phyloP scores from a whole-genome alignment of 768 basidiomycete genomes.

The Botryobasidium botryosum region DNA sequence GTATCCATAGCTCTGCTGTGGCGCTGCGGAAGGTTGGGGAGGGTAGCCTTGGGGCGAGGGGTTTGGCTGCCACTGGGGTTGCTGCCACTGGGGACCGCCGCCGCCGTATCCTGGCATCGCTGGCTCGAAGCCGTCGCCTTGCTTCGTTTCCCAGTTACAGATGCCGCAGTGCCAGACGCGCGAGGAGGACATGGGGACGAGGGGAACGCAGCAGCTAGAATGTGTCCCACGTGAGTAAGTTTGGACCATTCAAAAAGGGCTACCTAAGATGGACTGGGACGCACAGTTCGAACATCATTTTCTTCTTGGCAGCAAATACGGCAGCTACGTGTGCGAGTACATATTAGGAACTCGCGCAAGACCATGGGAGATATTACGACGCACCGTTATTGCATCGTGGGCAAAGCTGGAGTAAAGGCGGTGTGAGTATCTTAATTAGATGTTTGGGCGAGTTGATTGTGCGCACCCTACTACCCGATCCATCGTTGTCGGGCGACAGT shows the following conservation, averaged over 20 bases:
- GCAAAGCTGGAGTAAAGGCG: constrained; percentile 33
- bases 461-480: too few species aligned
- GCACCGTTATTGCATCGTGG: constrained; percentile 59
- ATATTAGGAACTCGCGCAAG: background rate
- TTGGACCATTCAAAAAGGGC: background rate
- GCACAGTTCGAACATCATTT: constrained; percentile 57
- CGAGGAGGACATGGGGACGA: constrained; percentile 44
- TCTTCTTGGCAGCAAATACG: constrained; percentile 43
- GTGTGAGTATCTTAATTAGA: too few species aligned
- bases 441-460: too few species aligned
- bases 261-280: background rate
- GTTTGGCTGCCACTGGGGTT: background rate
- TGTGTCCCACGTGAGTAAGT: background rate
- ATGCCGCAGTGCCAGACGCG: constrained; percentile 56
- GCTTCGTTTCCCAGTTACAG: constrained; percentile 40
- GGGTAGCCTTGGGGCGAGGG: background rate
- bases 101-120: constrained; percentile 13
- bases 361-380: background rate
- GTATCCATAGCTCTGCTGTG: background rate
- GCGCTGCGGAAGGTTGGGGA: constrained; percentile 2
- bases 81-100: background rate
- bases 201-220: constrained; percentile 37
- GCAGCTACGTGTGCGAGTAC: constrained; percentile 25
- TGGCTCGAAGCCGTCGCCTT: constrained; percentile 22
- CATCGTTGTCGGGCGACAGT: too few species aligned